These are phyloP conservation scores for Viridothelium virens DNA, from an alignment of 495 filamentous ascomycete genomes.

Conservation along the genomic window DNA sequence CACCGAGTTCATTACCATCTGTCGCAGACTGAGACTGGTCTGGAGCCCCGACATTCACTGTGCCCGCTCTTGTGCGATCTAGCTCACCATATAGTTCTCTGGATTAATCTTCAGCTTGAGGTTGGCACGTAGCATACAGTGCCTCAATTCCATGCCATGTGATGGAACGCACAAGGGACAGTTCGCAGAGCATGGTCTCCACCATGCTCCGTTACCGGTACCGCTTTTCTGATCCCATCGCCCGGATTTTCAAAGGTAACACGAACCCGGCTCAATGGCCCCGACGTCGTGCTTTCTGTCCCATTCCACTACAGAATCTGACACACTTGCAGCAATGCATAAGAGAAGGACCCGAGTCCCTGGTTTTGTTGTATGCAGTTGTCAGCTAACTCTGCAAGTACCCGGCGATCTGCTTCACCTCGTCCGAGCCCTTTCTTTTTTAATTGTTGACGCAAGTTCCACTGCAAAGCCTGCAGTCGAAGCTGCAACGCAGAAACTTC, in stretches of 20 bases:
- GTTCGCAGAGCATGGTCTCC: neutral
- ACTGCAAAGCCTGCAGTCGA: constrained; percentile 1
- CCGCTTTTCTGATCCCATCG: neutral
- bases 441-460: neutral
- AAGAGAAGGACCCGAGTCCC: neutral
- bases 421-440: neutral
- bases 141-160: neutral
- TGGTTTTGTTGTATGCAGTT: constrained; percentile 5
- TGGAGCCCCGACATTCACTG: neutral
- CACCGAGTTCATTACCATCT: neutral
- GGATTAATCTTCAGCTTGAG: too few relatives aligned
- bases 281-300: neutral
- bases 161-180: neutral
- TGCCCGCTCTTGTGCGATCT: neutral
- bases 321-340: neutral
- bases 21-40: neutral
- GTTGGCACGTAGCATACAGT: neutral
- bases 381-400: neutral
- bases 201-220: neutral
- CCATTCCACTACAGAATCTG: neutral
- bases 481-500: constrained; percentile 3
- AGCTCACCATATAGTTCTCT: neutral
- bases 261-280: neutral
- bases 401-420: neutral
- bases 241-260: neutral